Conservation (phyloP, 2,329 filamentous ascomycete species). For the Xylariaceae sp. region DNA sequence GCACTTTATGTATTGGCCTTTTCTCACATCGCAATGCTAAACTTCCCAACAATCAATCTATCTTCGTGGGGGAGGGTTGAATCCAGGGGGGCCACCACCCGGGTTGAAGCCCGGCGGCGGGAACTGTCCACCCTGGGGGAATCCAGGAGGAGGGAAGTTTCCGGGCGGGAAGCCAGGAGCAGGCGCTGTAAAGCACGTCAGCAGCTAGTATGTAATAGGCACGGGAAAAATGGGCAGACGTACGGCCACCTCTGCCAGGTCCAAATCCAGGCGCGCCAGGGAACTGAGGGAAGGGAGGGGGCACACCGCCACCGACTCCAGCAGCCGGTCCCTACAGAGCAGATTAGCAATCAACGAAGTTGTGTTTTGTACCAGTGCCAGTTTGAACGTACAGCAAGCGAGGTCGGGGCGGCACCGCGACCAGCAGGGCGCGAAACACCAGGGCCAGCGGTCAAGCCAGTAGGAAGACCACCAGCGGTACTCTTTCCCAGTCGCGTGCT, state of each 20-base stretch:
- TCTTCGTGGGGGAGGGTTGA: slow-evolving; percentile 66
- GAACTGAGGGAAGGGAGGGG: slow-evolving; percentile 56
- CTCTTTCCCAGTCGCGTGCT: slow-evolving; percentile 80
- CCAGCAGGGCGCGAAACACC: slow-evolving; percentile 90
- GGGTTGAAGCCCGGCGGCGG: slow-evolving; percentile 50
- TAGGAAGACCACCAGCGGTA: slow-evolving; percentile 61
- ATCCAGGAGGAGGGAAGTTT: slow-evolving; percentile 43
- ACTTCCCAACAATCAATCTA: slow-evolving; percentile 31
- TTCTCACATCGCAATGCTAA: slow-evolving; percentile 10
- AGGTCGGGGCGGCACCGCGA: slow-evolving; percentile 68
- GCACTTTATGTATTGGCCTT: slow-evolving; percentile 3
- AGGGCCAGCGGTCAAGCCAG: slow-evolving; percentile 73
- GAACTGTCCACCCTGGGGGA: slow-evolving; percentile 41
- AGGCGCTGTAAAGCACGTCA: slow-evolving; percentile 25
- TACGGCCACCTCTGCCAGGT: slow-evolving; percentile 51
- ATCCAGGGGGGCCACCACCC: slow-evolving; percentile 55
- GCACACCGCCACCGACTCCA: slow-evolving; percentile 67
- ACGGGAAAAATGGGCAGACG: slow-evolving; percentile 29
- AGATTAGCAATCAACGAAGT: slow-evolving; percentile 20
- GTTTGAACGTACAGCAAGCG: slow-evolving; percentile 60
- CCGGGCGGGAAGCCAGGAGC: slow-evolving; percentile 31
- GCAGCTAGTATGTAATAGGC: slow-evolving; percentile 4
- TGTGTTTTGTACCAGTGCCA: neutral
- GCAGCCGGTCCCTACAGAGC: slow-evolving; percentile 65
- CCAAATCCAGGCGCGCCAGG: slow-evolving; percentile 45